Conservation (phyloP, 495 filamentous ascomycete species). For the Letharia columbiana region DNA sequence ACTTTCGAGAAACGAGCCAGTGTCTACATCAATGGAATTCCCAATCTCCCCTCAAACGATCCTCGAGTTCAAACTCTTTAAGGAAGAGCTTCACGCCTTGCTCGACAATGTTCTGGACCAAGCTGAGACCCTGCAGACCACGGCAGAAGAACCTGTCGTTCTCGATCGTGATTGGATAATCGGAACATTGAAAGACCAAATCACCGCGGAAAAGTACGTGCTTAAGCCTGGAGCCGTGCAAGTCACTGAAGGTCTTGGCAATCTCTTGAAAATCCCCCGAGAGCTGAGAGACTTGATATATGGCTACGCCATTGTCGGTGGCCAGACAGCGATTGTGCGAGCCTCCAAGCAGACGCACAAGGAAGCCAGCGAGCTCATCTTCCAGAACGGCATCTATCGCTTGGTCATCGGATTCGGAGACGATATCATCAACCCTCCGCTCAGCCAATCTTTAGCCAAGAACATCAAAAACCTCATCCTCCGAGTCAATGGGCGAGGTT, state of each 20-base stretch:
- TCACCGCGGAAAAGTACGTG: not conserved
- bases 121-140: not conserved
- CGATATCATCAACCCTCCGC: not conserved
- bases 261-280: not conserved
- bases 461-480: not conserved
- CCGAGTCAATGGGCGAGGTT: not conserved
- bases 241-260: not conserved
- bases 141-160: not conserved
- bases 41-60: not conserved
- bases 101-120: not conserved
- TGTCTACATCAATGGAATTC: not conserved
- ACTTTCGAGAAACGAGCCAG: not conserved
- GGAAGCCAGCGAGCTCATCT: not conserved
- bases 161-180: not conserved
- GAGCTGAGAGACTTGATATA: constrained; percentile 1
- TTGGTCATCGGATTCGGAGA: not conserved
- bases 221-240: not conserved
- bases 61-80: not conserved
- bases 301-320: not conserved
- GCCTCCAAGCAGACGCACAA: not conserved
- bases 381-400: not conserved
- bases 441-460: not conserved
- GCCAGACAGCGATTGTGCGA: not conserved
- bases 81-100: not conserved
- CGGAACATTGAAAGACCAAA: not conserved